These are phyloP conservation scores for Nicotiana noctiflora DNA, from an alignment of 257 asterid species.

Conservation along the genomic window DNA sequence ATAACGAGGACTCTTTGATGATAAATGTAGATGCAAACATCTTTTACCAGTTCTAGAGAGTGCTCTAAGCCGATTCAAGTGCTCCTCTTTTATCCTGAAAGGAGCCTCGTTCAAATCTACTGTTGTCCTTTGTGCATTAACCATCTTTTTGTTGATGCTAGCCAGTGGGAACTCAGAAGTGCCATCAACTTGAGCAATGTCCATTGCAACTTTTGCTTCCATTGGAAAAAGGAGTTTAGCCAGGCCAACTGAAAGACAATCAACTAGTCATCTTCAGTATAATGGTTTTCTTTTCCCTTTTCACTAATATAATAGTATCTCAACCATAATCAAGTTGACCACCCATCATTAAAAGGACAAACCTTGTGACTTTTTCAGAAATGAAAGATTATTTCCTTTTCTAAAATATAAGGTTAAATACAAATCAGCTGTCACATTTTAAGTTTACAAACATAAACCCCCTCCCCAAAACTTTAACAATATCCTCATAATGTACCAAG, in stretches of 20 bases:
- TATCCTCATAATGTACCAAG: neutral
- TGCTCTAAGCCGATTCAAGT: conserved; percentile 77
- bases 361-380: neutral
- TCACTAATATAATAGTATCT: neutral
- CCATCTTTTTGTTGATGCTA: conserved; percentile 30
- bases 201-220: conserved; percentile 97
- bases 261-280: neutral
- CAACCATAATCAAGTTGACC: neutral
- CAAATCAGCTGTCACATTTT: neutral
- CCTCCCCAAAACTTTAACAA: neutral
- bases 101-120: conserved; percentile 92
- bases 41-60: conserved; percentile 82
- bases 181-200: conserved; percentile 91
- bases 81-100: conserved; percentile 84
- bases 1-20: neutral
- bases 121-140: conserved; percentile 40
- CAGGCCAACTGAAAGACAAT: conserved; percentile 56
- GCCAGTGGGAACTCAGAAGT: conserved; percentile 51
- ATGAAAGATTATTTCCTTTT: neutral
- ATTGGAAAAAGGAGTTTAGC: conserved; percentile 81
- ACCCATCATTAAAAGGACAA: neutral
- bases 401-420: neutral
- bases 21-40: neutral
- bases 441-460: neutral
- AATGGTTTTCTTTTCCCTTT: neutral